phyloP scores from a whole-genome alignment of 345 rosid genomes.

The Rhodamnia rubescens region DNA sequence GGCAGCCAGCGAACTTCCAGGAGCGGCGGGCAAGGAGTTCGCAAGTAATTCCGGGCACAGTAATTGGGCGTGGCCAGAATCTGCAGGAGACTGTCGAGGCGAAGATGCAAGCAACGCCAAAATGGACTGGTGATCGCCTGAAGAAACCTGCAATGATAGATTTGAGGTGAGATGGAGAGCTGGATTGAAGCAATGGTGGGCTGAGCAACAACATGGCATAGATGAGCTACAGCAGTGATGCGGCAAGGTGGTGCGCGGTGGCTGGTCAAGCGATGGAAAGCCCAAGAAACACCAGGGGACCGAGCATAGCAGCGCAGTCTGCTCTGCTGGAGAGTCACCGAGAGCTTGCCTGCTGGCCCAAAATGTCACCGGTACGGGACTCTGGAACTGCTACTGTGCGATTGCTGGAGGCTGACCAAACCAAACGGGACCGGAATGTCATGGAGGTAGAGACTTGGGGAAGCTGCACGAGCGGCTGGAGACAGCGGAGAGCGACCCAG shows the following conservation, averaged over 20 bases:
- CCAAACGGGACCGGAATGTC: no score
- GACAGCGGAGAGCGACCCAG: no score
- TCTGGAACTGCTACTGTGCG: no score
- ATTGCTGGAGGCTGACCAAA: no score
- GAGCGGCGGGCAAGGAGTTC: neutral
- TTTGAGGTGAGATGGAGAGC: neutral
- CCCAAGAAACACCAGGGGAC: neutral
- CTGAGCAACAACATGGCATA: neutral
- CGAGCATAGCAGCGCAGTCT: neutral
- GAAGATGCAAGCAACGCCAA: fast-evolving
- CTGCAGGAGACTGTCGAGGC: fast-evolving
- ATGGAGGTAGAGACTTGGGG: no score
- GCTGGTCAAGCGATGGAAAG: neutral
- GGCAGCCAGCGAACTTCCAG: neutral
- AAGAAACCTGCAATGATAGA: neutral
- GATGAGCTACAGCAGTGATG: neutral
- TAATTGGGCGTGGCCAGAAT: fast-evolving
- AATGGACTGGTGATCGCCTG: neutral
- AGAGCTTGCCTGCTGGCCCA: no score
- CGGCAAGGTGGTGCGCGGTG: neutral
- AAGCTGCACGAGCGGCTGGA: no score
- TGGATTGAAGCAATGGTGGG: neutral
- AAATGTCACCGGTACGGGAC: no score
- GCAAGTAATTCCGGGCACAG: neutral
- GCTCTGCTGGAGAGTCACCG: neutral